Evolutionary conservation across 371 early-diverging fungal genomes (phyloP).

Genomic region (Rhizopus sp.): DNA sequence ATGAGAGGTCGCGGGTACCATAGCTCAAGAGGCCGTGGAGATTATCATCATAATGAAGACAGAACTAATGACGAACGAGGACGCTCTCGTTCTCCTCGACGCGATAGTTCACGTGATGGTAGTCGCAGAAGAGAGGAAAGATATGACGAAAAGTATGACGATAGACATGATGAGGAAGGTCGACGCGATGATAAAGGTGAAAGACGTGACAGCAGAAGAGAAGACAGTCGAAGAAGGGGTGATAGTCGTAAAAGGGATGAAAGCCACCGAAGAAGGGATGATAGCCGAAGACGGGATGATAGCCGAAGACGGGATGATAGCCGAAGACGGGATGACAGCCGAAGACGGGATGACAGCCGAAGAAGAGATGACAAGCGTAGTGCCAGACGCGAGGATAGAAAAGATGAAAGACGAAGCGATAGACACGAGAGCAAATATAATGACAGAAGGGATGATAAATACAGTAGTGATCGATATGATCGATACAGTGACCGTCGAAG

Average conservation of each 20-base stretch:
- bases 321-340: too few species aligned
- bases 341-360: not conserved
- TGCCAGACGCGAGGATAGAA: constrained; percentile 11
- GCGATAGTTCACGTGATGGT: constrained; percentile 5
- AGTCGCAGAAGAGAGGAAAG: constrained; percentile 12
- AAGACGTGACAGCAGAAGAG: constrained; percentile 11
- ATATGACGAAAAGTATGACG: constrained; percentile 16
- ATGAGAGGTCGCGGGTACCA: constrained; percentile 23
- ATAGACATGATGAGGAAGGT: constrained; percentile 12
- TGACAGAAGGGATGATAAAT: constrained; percentile 11
- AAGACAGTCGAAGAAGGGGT: not conserved
- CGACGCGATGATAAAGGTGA: constrained; percentile 15
- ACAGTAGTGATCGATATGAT: constrained; percentile 6
- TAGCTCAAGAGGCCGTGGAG: constrained; percentile 12
- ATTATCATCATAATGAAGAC: constrained; percentile 4
- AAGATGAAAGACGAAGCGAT: constrained; percentile 7
- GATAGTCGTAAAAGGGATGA: constrained; percentile 6
- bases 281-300: constrained; percentile 1
- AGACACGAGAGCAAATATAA: constrained; percentile 8
- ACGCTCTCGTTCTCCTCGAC: constrained; percentile 11
- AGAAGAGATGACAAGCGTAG: constrained; percentile 9
- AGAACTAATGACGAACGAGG: constrained; percentile 4
- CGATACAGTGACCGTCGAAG: not conserved
- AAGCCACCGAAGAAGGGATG: not conserved
- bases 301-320: too few species aligned